phyloP scores from a whole-genome alignment of 73 alveolate genomes.

The Breviolum minutum region DNA sequence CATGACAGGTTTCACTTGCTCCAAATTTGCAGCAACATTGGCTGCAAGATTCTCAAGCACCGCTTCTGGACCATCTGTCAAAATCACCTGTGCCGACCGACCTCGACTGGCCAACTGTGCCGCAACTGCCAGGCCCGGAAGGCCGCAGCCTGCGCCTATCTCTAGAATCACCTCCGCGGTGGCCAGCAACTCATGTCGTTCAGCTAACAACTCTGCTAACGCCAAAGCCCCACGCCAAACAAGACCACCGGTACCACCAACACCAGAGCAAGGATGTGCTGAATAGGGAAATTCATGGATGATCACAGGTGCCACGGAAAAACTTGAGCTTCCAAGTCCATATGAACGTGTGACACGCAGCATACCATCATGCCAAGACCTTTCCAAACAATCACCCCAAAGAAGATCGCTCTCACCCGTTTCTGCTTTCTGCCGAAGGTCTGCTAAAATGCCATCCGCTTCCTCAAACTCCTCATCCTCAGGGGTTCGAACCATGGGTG shows the following conservation, averaged over 20 bases:
- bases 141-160: conserved; percentile 47
- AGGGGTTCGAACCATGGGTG: neutral
- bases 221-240: conserved; percentile 62
- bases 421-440: conserved; percentile 62
- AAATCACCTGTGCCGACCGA: neutral
- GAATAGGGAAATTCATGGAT: conserved; percentile 79
- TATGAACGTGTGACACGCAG: conserved; percentile 80
- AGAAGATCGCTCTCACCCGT: conserved; percentile 52
- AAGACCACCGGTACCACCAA: conserved; percentile 79
- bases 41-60: conserved; percentile 26
- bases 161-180: conserved; percentile 18
- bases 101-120: conserved; percentile 2
- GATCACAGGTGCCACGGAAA: neutral
- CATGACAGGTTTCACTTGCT: neutral
- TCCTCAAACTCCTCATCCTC: conserved; percentile 85
- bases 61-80: conserved; percentile 44
- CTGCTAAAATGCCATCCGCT: conserved; percentile 48
- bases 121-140: conserved; percentile 48
- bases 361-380: conserved; percentile 78
- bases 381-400: conserved; percentile 28
- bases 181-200: conserved; percentile 2
- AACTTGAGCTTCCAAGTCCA: neutral
- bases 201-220: neutral
- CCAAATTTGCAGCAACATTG: conserved; percentile 31
- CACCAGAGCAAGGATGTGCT: conserved; percentile 81